Conservation (phyloP, 768 basidiomycete genomes). For the Auricularia auricula-judae region DNA sequence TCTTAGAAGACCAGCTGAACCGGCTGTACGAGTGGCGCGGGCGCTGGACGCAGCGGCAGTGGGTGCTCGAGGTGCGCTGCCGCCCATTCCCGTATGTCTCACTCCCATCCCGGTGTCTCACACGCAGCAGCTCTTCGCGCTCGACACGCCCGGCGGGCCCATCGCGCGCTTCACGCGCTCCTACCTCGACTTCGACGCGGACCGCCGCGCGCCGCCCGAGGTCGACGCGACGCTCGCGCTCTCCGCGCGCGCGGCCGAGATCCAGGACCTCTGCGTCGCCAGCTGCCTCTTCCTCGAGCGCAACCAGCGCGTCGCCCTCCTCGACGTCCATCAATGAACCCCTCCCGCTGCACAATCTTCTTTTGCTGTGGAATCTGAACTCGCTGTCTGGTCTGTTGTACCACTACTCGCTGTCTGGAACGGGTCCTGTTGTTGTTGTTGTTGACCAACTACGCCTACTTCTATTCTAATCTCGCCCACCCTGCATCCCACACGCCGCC, state of each 20-base stretch:
- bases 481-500: no score
- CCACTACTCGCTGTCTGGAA: no score
- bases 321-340: not conserved
- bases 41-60: not conserved
- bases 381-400: no score
- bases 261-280: not conserved
- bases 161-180: slow-evolving; percentile 2
- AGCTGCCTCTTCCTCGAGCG: not conserved
- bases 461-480: no score
- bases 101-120: not conserved
- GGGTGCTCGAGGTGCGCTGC: not conserved
- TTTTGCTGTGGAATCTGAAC: no score
- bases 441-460: no score
- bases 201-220: not conserved
- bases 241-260: not conserved
- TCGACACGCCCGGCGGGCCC: slow-evolving; percentile 3
- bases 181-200: not conserved
- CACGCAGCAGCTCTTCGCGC: not conserved
- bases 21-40: not conserved
- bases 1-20: not conserved
- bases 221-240: not conserved
- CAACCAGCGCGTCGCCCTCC: not conserved
- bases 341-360: no score
- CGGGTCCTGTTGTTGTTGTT: no score
- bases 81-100: not conserved